These are phyloP conservation scores for Penicillium freii DNA, from an alignment of 2,329 filamentous ascomycete genomes.

Conservation along the genomic window DNA sequence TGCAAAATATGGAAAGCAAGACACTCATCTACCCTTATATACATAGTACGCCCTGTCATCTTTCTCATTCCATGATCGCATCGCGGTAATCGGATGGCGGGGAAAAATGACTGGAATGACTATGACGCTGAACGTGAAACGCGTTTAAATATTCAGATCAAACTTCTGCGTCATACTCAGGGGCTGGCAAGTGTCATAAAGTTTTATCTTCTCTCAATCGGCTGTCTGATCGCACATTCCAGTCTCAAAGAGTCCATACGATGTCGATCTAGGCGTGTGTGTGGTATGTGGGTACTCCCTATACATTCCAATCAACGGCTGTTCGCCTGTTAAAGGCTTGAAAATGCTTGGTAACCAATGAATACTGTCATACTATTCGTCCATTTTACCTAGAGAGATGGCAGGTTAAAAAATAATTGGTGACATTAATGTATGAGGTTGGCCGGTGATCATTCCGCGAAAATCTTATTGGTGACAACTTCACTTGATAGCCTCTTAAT, in stretches of 20 bases:
- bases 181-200: conserved; percentile 15
- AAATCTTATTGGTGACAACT: neutral
- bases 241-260: neutral
- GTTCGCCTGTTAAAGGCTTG: conserved; percentile 11
- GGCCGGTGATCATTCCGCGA: neutral
- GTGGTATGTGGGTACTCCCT: conserved; percentile 14
- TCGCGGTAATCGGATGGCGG: conserved; percentile 19
- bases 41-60: neutral
- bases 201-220: conserved; percentile 1
- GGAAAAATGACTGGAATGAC: conserved; percentile 21
- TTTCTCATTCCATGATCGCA: conserved; percentile 8
- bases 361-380: neutral
- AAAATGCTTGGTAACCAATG: neutral
- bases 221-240: conserved; percentile 19
- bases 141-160: conserved; percentile 2
- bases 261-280: conserved; percentile 17
- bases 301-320: conserved; percentile 21
- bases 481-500: neutral
- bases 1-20: neutral
- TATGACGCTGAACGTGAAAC: conserved; percentile 16
- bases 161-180: conserved; percentile 19
- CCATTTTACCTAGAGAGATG: neutral
- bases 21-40: conserved; percentile 7
- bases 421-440: neutral
- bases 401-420: neutral